These are phyloP conservation scores for Sarcocystis neurona DNA, from an alignment of 169 alveolate species.

Conservation along the genomic window DNA sequence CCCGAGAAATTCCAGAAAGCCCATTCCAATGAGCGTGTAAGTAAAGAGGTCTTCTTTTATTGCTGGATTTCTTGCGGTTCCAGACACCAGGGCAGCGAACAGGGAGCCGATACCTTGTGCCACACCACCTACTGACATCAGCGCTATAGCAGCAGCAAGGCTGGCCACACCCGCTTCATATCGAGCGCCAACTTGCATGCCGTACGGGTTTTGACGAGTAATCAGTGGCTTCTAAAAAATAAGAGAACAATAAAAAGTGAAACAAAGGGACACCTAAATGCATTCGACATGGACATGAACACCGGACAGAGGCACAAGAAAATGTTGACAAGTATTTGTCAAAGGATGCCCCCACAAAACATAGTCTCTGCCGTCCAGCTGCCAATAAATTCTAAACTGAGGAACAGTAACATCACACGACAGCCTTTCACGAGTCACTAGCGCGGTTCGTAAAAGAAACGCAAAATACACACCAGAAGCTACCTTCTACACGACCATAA, in stretches of 20 bases:
- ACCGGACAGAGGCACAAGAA: too few relatives aligned
- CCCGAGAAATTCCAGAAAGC: conserved; percentile 88
- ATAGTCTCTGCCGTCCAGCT: too few relatives aligned
- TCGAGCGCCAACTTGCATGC: conserved; percentile 34
- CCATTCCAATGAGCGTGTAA: conserved; percentile 89
- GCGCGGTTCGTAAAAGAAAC: too few relatives aligned
- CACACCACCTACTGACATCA: conserved; percentile 73
- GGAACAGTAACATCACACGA: too few relatives aligned
- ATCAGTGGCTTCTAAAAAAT: neutral
- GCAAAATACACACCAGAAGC: too few relatives aligned
- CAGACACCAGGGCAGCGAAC: conserved; percentile 88
- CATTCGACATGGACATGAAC: neutral
- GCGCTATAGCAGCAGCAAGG: conserved; percentile 71
- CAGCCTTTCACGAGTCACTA: too few relatives aligned
- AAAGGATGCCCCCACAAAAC: too few relatives aligned
- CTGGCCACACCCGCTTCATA: conserved; percentile 66
- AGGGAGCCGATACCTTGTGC: conserved; percentile 91
- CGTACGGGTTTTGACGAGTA: conserved; percentile 29
- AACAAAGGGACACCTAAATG: neutral
- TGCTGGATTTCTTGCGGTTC: conserved; percentile 89
- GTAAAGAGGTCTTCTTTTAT: conserved; percentile 88
- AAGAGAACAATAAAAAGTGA: neutral
- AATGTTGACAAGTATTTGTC: too few relatives aligned
- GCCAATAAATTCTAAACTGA: too few relatives aligned
- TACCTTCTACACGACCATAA: too few relatives aligned